phyloP scores from a whole-genome alignment of 139 green algal species.

The Chlorella sp. region DNA sequence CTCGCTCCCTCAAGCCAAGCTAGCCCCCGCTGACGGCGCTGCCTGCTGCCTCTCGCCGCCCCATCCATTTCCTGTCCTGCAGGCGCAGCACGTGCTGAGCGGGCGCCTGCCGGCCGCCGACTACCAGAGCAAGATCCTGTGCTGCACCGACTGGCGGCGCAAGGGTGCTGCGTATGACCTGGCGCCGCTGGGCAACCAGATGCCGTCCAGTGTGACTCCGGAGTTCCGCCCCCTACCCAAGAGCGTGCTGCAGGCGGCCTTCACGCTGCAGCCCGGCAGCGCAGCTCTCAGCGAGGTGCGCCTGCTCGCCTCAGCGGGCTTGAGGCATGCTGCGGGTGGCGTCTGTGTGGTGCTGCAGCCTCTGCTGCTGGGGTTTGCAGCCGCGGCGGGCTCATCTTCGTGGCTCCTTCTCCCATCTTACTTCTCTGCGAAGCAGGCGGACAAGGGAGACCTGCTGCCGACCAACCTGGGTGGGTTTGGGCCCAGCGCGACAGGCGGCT shows the following conservation, averaged over 20 bases:
- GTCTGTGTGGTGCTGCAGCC: too few relatives aligned
- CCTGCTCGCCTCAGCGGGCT: too few relatives aligned
- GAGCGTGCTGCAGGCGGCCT: not conserved
- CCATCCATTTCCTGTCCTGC: too few relatives aligned
- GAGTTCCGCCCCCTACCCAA: not conserved
- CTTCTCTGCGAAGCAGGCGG: not conserved
- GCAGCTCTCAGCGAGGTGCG: constrained; percentile 5
- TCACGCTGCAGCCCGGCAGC: constrained; percentile 12
- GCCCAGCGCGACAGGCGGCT: not conserved
- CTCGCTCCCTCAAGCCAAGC: too few relatives aligned
- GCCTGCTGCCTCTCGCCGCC: too few relatives aligned
- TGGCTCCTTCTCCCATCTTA: too few relatives aligned
- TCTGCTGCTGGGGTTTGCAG: too few relatives aligned
- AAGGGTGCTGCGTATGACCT: constrained; percentile 7
- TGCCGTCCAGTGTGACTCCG: not conserved
- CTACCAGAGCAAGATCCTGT: constrained; percentile 32
- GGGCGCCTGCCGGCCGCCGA: not conserved
- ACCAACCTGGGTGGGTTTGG: constrained; percentile 12
- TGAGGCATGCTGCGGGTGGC: too few relatives aligned
- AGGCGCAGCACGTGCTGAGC: constrained; percentile 16
- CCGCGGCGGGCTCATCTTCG: too few relatives aligned
- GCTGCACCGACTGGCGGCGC: constrained; percentile 23
- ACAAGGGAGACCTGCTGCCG: constrained; percentile 4
- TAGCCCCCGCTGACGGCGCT: too few relatives aligned
- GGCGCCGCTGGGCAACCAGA: not conserved